Conservation (phyloP, 768 basidiomycete species). For the Mycena olivaceomarginata region DNA sequence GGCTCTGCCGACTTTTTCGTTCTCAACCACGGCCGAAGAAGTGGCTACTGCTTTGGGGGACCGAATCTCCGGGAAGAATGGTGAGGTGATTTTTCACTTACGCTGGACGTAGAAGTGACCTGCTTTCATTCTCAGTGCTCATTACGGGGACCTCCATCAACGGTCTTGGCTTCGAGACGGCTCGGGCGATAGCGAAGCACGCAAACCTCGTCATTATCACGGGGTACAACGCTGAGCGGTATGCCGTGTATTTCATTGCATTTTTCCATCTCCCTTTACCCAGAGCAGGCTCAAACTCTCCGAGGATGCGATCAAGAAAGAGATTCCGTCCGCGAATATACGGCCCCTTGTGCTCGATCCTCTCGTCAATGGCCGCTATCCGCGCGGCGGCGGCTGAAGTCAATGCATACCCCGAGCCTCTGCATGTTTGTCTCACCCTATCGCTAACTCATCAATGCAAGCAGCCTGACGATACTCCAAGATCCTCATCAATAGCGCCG, state of each 20-base stretch:
- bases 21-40: constrained; percentile 2
- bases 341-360: constrained; percentile 19
- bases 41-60: not conserved
- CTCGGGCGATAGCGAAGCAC: constrained; percentile 1
- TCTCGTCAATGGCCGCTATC: constrained; percentile 11
- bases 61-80: not conserved
- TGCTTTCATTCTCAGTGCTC: not conserved
- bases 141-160: not conserved
- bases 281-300: constrained; percentile 9
- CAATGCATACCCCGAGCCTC: constrained; percentile 35
- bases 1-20: not conserved
- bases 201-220: not conserved
- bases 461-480: not conserved
- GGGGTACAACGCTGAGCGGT: not conserved
- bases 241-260: not conserved
- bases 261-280: not conserved
- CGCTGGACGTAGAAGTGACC: not conserved
- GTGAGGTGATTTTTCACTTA: not conserved
- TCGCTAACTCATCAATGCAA: too few species aligned
- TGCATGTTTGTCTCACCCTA: constrained; percentile 13
- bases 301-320: too few species aligned
- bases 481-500: constrained; percentile 36
- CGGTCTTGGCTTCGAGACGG: not conserved
- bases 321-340: too few species aligned
- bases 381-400: constrained; percentile 31